Evolutionary conservation across 179 eudicot genomes (phyloP), one percentile per base, ranked within the genome.

Genomic region (Heliamphora pulchella): DNA sequence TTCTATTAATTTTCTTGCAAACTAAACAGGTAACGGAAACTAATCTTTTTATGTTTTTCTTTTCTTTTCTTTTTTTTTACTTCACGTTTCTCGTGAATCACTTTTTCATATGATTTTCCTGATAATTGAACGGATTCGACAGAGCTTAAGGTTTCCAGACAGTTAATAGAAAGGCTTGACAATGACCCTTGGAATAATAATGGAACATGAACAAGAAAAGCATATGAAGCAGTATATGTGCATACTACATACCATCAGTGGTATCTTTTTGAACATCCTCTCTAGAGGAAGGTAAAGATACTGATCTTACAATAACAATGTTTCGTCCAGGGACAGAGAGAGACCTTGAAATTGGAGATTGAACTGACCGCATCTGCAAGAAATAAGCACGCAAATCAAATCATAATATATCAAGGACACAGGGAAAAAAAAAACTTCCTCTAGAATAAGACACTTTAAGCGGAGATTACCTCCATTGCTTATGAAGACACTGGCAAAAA

Each of bases 291-390:
- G 88, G 87, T 82, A 86, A 85, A 71, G 98, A 93, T 55, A 82
- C 67, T 11, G 97, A 93, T 85, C 97, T 89, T 77, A 93, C 91
- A 80, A 93, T 90, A 66, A 95, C 91, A 72, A 82, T 44, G 84
- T 85, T 89, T 86, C 89, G 85, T 68, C 84, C 94, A 46, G 98
- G 97, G 80, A 91, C 91, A 74, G 98, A 95, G 78, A 89, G 83
- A 58, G 98, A 91, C 89, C 98, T 92, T 74, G 90, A 82, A 50
- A 91, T 87, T 41, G 82, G 82, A 59, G 86, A 83, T 80, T 82
- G 83, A 64, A 71, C 78, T 51, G 85, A 84, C 31, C 83, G 79
- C 73, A 69, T 82, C 98, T 93, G 98, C 85, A 81, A 43, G 61
- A 63, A 79, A 58, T 71, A 31, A 72, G 63, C 74, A 65, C 53